phyloP scores from a whole-genome alignment of 176 grass and related monocot species.

The Otatea glauca region DNA sequence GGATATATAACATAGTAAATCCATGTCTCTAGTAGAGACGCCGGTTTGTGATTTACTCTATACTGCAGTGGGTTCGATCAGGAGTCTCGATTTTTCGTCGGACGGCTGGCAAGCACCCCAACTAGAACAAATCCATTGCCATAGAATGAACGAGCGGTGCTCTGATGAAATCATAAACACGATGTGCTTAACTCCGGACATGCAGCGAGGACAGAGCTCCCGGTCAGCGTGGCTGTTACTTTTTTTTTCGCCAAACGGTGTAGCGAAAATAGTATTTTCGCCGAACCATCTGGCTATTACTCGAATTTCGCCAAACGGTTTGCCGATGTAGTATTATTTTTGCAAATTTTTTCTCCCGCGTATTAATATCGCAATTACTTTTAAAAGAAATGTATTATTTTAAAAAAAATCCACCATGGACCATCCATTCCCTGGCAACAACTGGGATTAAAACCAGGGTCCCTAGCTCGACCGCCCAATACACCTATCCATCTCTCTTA shows the following conservation, averaged over 20 bases:
- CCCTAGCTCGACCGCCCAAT: constrained; percentile 40
- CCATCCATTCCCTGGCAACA: constrained; percentile 14
- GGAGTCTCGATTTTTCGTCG: background rate
- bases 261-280: no score
- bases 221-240: no score
- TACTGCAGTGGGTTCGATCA: background rate
- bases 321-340: no score
- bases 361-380: no score
- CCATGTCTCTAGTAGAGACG: background rate
- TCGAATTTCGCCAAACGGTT: no score
- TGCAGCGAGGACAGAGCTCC: background rate
- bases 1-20: no score
- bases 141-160: background rate
- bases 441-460: constrained; percentile 15
- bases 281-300: no score
- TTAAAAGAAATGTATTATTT: no score
- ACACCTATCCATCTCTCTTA: background rate
- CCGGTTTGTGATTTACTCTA: background rate
- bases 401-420: no score
- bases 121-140: background rate
- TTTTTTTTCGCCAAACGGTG: no score
- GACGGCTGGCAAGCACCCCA: background rate
- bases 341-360: no score
- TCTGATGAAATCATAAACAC: background rate
- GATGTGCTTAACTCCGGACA: background rate